phyloP scores from a whole-genome alignment of 2,329 filamentous ascomycete genomes.

The Colletotrichum aenigma region DNA sequence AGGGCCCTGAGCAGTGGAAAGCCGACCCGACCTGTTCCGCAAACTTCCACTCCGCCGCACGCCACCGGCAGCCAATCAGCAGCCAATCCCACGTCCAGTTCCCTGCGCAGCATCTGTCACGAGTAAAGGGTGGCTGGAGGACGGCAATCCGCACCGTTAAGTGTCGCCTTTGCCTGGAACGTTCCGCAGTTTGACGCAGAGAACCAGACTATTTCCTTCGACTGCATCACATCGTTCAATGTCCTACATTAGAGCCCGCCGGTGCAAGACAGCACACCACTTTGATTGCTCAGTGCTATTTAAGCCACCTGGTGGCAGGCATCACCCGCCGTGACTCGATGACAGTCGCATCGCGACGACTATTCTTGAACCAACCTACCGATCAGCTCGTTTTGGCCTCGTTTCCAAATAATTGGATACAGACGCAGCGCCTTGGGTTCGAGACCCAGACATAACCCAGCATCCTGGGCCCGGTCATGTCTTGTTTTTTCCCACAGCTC shows the following conservation, averaged over 20 bases:
- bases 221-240: not conserved
- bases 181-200: not conserved
- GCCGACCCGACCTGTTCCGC: not conserved
- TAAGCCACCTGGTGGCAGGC: too few species aligned
- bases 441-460: not conserved
- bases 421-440: not conserved
- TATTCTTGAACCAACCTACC: not conserved
- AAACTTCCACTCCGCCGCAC: not conserved
- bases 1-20: not conserved
- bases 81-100: not conserved
- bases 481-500: too few species aligned
- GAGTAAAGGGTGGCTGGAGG: not conserved
- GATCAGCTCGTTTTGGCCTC: not conserved
- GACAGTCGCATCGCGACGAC: not conserved
- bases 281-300: too few species aligned
- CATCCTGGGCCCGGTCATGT: not conserved
- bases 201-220: not conserved
- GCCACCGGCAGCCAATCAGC: not conserved
- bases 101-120: not conserved
- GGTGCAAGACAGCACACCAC: not conserved
- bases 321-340: not conserved
- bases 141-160: not conserved
- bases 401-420: not conserved
- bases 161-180: too few species aligned
- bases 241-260: not conserved